phyloP scores from a whole-genome alignment of 352 stramenopile genomes.

The Phytophthora hibernalis region DNA sequence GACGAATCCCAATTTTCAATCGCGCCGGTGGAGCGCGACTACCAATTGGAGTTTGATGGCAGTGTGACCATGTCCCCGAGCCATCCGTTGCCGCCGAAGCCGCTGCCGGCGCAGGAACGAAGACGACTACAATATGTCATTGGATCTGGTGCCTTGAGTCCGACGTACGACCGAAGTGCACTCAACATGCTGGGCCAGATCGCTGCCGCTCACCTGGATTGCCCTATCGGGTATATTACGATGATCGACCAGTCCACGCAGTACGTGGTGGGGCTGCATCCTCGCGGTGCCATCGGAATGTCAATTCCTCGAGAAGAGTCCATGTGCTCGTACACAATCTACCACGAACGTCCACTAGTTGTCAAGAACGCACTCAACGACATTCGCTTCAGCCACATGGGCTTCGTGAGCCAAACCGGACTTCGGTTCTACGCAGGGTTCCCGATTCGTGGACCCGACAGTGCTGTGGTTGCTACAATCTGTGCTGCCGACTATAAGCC shows the following conservation, averaged over 20 bases:
- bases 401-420: conserved; percentile 50
- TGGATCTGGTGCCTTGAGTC: conserved; percentile 45
- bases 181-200: conserved; percentile 62
- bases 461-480: conserved; percentile 59
- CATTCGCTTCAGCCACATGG: conserved; percentile 71
- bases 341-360: conserved; percentile 64
- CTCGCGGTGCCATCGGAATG: conserved; percentile 34
- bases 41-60: conserved; percentile 55
- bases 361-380: conserved; percentile 70
- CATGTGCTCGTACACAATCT: conserved; percentile 68
- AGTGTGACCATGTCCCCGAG: conserved; percentile 48
- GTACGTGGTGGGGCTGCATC: conserved; percentile 51
- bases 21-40: conserved; percentile 51
- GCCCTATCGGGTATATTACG: conserved; percentile 65
- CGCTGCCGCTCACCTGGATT: conserved; percentile 56
- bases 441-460: conserved; percentile 58
- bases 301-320: conserved; percentile 56
- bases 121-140: conserved; percentile 51
- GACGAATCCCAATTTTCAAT: conserved; percentile 46
- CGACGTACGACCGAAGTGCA: conserved; percentile 58
- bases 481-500: conserved; percentile 59
- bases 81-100: conserved; percentile 53
- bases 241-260: conserved; percentile 65
- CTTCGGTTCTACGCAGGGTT: conserved; percentile 80
- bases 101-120: conserved; percentile 44